A percentile compares a stretch with the other conserved stretches of the same genome.
These are phyloP conservation scores for Aspergillus quadricinctus DNA, from an alignment of 2,329 filamentous ascomycete species.

Conservation along the genomic window DNA sequence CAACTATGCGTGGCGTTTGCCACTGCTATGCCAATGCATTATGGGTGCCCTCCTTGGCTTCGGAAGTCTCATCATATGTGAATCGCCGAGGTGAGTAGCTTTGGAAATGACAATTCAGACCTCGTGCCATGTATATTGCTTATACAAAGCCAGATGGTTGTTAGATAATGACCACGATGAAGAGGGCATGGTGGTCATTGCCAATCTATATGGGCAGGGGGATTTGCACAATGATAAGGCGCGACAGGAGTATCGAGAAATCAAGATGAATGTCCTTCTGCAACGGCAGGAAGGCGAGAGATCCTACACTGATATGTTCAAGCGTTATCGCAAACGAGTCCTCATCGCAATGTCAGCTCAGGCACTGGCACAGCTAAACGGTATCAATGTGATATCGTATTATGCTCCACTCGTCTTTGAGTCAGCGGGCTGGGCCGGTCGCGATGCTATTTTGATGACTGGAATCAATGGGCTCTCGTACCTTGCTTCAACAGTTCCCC, in stretches of 20 bases:
- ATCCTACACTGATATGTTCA: constrained; percentile 91
- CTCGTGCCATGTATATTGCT: constrained; percentile 1
- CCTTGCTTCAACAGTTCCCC: constrained; percentile 84
- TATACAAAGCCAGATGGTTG: constrained; percentile 65
- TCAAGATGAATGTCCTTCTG: constrained; percentile 95
- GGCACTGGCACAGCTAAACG: constrained; percentile 90
- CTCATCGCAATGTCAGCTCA: constrained; percentile 99
- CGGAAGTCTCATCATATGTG: constrained; percentile 89
- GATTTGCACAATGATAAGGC: constrained; percentile 93
- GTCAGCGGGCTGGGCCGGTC: constrained; percentile 90
- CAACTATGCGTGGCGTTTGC: constrained; percentile 84
- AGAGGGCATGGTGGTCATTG: constrained; percentile 96
- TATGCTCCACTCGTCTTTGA: constrained; percentile 96
- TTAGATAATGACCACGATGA: constrained; percentile 97
- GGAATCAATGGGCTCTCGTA: constrained; percentile 93
- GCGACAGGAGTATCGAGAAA: constrained; percentile 93
- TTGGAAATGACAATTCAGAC: constrained; percentile 25
- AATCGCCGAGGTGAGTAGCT: constrained; percentile 73
- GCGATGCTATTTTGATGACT: constrained; percentile 91
- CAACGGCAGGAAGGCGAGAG: constrained; percentile 93
- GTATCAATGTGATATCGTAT: constrained; percentile 99
- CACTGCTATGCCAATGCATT: constrained; percentile 84
- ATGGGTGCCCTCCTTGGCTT: constrained; percentile 84
- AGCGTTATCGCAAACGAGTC: constrained; percentile 81
- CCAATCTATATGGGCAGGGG: constrained; percentile 91